These are phyloP conservation scores for Mycena venus DNA, from an alignment of 768 basidiomycete genomes.

Conservation along the genomic window DNA sequence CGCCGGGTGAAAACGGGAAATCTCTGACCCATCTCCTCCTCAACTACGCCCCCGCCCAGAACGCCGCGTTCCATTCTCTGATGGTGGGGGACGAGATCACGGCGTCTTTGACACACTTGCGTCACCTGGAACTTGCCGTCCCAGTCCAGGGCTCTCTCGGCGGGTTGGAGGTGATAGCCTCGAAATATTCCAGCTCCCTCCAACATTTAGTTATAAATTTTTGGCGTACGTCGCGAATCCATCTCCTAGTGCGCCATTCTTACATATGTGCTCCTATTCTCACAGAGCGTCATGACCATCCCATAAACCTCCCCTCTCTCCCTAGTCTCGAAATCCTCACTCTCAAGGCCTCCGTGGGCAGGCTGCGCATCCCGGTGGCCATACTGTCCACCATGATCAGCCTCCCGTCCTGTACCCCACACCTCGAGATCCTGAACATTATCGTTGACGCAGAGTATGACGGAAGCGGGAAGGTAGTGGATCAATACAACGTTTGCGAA, in stretches of 20 bases:
- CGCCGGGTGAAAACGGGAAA: neutral
- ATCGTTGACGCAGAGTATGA: constrained; percentile 5
- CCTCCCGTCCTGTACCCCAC: neutral
- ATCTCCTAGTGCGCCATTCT: neutral
- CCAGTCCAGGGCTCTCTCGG: neutral
- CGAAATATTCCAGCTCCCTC: neutral
- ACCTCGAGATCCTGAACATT: neutral
- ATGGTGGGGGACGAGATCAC: neutral
- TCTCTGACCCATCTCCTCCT: neutral
- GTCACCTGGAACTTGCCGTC: neutral
- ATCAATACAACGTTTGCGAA: neutral
- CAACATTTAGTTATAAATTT: neutral
- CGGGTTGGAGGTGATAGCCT: neutral
- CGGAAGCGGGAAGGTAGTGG: neutral
- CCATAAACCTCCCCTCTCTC: neutral
- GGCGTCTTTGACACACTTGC: neutral
- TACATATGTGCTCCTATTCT: neutral
- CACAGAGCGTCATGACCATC: neutral
- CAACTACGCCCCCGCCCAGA: neutral
- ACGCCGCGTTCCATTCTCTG: neutral
- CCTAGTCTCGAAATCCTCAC: neutral
- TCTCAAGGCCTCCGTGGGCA: neutral
- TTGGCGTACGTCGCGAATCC: neutral
- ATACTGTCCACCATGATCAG: neutral
- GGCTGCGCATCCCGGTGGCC: neutral